These are phyloP conservation scores for Ogataea nitratoaversa DNA, from an alignment of 805 yeast species.

Conservation along the genomic window DNA sequence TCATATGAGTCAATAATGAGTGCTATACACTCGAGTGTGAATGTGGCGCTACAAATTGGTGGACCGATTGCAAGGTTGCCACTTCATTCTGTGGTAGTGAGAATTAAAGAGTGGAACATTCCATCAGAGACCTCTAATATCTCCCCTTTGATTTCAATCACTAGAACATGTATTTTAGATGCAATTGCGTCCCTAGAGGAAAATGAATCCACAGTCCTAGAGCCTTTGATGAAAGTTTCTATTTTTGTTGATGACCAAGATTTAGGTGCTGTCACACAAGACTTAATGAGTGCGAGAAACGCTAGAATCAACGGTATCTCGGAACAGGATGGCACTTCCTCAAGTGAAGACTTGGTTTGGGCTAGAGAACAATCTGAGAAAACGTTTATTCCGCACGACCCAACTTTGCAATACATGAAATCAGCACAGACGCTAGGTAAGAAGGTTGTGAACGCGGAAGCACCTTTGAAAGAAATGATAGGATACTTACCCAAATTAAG, in stretches of 20 bases:
- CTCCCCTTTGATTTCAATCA: slow-evolving; percentile 39
- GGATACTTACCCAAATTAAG: slow-evolving; percentile 79
- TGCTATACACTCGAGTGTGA: slow-evolving; percentile 52
- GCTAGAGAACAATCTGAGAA: slow-evolving; percentile 53
- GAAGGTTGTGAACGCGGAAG: slow-evolving; percentile 68
- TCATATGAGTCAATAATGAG: slow-evolving; percentile 49
- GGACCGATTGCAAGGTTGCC: slow-evolving; percentile 56
- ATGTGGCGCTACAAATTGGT: slow-evolving; percentile 62
- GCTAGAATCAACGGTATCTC: slow-evolving; percentile 72
- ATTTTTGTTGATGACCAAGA: slow-evolving; percentile 67
- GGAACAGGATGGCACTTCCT: slow-evolving; percentile 41
- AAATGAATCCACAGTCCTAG: slow-evolving; percentile 53
- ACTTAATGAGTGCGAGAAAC: slow-evolving; percentile 70
- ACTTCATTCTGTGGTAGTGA: slow-evolving; percentile 56
- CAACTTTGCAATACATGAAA: slow-evolving; percentile 43
- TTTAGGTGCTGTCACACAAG: slow-evolving; percentile 81
- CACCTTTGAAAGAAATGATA: slow-evolving; percentile 85
- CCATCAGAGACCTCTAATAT: slow-evolving; percentile 46
- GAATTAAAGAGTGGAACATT: slow-evolving; percentile 47
- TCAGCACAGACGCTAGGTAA: slow-evolving; percentile 28
- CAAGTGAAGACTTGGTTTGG: slow-evolving; percentile 37
- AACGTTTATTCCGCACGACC: slow-evolving; percentile 73
- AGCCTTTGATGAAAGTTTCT: slow-evolving; percentile 80
- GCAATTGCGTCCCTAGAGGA: slow-evolving; percentile 31
- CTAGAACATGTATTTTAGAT: slow-evolving; percentile 41